Evolutionary conservation across 2,329 filamentous ascomycete genomes (phyloP).

Genomic region (Aspergillus sp.): DNA sequence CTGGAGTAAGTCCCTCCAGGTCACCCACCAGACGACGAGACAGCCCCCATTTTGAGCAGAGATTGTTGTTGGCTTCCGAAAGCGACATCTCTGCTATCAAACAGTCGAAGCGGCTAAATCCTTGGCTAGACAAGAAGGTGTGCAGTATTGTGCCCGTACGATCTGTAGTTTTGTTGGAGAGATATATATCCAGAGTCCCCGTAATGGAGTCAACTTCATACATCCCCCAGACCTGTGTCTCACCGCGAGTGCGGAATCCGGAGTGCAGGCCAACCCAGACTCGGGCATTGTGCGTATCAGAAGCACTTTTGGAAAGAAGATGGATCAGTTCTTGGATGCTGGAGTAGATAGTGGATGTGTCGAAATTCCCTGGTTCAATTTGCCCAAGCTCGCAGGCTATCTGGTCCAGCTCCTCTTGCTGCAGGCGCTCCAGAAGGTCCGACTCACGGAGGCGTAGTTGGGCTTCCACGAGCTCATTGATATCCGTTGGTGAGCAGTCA

Average conservation of each 20-base stretch:
- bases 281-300: constrained; percentile 5
- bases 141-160: constrained; percentile 35
- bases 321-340: constrained; percentile 7
- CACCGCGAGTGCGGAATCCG: constrained; percentile 20
- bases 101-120: constrained; percentile 27
- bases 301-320: constrained; percentile 4
- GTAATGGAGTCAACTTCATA: constrained; percentile 16
- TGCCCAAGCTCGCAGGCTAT: constrained; percentile 19
- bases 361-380: background rate
- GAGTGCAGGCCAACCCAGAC: constrained; percentile 24
- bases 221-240: constrained; percentile 21
- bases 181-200: constrained; percentile 27
- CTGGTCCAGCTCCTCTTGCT: constrained; percentile 16
- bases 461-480: constrained; percentile 20
- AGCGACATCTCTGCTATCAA: constrained; percentile 32
- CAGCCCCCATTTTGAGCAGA: constrained; percentile 19
- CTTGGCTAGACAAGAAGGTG: constrained; percentile 36
- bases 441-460: constrained; percentile 26
- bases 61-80: constrained; percentile 18
- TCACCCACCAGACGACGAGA: constrained; percentile 32
- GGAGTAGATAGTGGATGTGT: background rate
- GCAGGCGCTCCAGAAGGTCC: constrained; percentile 19
- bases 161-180: constrained; percentile 36
- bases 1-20: constrained; percentile 34
- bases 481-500: constrained; percentile 21